A percentile compares a stretch with the other conserved stretches of the same genome.
Evolutionary conservation across 768 basidiomycete genomes (phyloP).

Genomic region (Podaxis sp.): DNA sequence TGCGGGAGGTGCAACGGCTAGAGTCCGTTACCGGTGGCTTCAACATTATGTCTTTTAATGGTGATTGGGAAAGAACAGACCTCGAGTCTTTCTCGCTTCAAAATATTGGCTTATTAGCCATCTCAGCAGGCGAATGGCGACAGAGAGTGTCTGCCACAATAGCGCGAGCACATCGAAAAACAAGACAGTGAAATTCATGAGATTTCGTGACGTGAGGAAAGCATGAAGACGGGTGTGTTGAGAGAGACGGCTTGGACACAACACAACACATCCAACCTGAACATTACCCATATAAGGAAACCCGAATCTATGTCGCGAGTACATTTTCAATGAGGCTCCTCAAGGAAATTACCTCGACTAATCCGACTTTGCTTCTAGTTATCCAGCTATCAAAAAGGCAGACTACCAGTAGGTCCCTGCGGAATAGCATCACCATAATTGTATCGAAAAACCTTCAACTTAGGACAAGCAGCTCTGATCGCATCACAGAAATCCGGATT

Average conservation of each 20-base stretch:
- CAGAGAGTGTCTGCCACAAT: slow-evolving; percentile 1
- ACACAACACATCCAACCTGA: slow-evolving; percentile 1
- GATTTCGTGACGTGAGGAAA: background rate
- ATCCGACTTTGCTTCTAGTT: too few species aligned
- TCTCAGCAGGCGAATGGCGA: slow-evolving; percentile 6
- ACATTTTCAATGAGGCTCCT: background rate
- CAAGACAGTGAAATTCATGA: slow-evolving; percentile 10
- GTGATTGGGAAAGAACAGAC: background rate
- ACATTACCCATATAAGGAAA: slow-evolving; percentile 9
- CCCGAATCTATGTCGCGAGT: background rate
- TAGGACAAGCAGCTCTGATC: too few species aligned
- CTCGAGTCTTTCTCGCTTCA: slow-evolving; percentile 2
- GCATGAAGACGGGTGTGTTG: background rate
- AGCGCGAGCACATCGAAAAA: background rate
- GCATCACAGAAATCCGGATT: too few species aligned
- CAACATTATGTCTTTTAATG: background rate
- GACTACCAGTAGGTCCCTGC: too few species aligned
- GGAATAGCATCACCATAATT: too few species aligned
- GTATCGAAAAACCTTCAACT: too few species aligned
- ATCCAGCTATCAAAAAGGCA: too few species aligned
- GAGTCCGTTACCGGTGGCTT: background rate
- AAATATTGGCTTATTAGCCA: slow-evolving; percentile 9
- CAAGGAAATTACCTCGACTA: background rate
- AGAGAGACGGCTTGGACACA: background rate
- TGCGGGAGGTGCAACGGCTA: slow-evolving; percentile 1